Evolutionary conservation across 352 stramenopile species (phyloP).

Genomic region (Aphanomyces invadans): DNA sequence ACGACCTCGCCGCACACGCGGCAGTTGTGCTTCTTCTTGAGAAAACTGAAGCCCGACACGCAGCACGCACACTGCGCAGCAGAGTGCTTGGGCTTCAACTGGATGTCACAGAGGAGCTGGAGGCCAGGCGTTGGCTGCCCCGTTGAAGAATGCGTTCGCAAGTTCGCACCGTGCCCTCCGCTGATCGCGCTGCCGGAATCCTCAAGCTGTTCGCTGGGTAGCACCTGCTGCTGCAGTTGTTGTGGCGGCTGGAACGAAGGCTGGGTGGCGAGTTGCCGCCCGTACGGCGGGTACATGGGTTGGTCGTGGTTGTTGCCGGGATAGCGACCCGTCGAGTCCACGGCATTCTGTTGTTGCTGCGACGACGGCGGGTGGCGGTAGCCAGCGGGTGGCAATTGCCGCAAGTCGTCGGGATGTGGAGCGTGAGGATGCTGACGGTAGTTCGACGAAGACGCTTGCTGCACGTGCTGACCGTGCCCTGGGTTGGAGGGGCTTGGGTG

Average conservation of each 20-base stretch:
- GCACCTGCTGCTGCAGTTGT: too few relatives aligned
- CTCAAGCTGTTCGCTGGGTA: background rate
- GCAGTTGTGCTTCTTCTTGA: slow-evolving; percentile 73
- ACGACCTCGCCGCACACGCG: slow-evolving; percentile 65
- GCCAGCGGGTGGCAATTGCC: background rate
- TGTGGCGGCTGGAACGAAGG: too few relatives aligned
- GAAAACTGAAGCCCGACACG: slow-evolving; percentile 45
- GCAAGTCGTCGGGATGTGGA: background rate
- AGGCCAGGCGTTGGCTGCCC: background rate
- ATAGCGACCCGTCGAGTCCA: too few relatives aligned
- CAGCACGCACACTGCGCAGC: slow-evolving; percentile 29
- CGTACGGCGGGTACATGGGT: too few relatives aligned
- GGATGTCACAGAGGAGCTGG: slow-evolving; percentile 20
- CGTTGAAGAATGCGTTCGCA: background rate
- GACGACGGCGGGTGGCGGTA: too few relatives aligned
- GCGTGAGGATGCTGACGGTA: background rate
- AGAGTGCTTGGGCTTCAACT: slow-evolving; percentile 21
- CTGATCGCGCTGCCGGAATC: background rate
- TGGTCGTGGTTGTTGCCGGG: too few relatives aligned
- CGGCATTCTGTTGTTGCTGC: too few relatives aligned
- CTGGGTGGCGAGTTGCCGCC: too few relatives aligned
- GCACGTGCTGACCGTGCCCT: background rate
- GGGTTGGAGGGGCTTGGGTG: background rate
- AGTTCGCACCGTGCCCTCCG: background rate
- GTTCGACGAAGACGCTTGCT: background rate